Base-by-base conservation (phyloP, 169 alveolate genomes). In the Cryptosporidium xiaoi region DNA sequence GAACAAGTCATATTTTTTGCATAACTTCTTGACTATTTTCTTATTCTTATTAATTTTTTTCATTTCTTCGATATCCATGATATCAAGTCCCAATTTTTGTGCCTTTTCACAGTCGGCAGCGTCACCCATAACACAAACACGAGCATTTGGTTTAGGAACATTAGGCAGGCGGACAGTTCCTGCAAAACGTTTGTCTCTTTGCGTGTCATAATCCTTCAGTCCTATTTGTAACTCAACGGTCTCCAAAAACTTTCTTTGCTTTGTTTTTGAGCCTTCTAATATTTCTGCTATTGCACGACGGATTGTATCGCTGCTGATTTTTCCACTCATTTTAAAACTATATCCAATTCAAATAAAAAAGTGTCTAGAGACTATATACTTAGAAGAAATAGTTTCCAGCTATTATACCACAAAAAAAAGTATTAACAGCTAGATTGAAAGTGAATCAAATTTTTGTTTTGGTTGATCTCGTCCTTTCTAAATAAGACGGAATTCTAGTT, bases 101-200 rank as follows among this genome's bases (percentile, higher is more conserved):
- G 99, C 99, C 92, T 96, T 97, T 90, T 98, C 99, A 90, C 98
- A 96, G 91, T 99, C 99, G 65, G 95, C 98, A 65, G 98, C 99
- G 93, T 98, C 99, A 44, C 99, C 99, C 90, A 99, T 96, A 67
- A 99, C 97, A 92, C 99, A 98, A 82, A 98, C 96, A 95, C 96
- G 97, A 90, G 97, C 93, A 90, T 95, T 93, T 82, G 97, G 97
- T 90, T 99, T 96, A 50, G 99, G 99, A 64, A 96, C 95, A 93
- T 96, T 92, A n/a, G 99, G 99, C 64, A 99, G 96, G 90, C 96
- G 96, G 83, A 98, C 99, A 51, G 99, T 93, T 34, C 99, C 99
- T 40, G 99, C 94, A 96, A 99, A 99, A 95, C 99, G 99, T 95
- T 99, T 99, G 95, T 99, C 99, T 91, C 99, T 97, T 90, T 97